These are phyloP conservation scores for Firmiana major DNA, from an alignment of 345 rosid species.

Conservation along the genomic window DNA sequence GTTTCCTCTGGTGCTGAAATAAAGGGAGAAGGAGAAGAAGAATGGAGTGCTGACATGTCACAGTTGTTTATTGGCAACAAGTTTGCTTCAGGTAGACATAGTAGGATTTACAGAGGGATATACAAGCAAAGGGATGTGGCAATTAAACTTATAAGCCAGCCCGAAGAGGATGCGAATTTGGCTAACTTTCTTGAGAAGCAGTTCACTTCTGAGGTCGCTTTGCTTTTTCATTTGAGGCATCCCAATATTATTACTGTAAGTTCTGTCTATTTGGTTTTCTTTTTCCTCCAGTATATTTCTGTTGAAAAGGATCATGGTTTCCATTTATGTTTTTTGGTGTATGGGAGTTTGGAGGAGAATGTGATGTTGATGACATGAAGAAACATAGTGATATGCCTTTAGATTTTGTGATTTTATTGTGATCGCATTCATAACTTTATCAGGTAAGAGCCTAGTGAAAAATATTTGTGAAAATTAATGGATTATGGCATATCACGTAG, in stretches of 20 bases:
- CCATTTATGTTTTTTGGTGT: neutral
- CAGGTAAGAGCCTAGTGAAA: constrained; percentile 1
- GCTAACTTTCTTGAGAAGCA: constrained; percentile 60
- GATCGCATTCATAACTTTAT: constrained; percentile 3
- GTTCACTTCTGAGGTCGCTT: constrained; percentile 69
- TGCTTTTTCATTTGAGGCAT: constrained; percentile 55
- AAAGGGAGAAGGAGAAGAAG: constrained; percentile 62
- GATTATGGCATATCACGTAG: constrained; percentile 2
- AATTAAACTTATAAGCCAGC: constrained; percentile 70
- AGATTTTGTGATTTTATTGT: constrained; percentile 2
- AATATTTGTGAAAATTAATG: constrained; percentile 9
- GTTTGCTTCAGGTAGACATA: constrained; percentile 73
- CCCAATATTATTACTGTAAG: constrained; percentile 71
- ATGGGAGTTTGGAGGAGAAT: no score
- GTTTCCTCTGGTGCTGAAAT: constrained; percentile 74
- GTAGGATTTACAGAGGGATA: constrained; percentile 74
- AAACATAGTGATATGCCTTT: neutral
- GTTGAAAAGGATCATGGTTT: neutral
- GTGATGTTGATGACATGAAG: neutral
- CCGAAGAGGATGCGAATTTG: constrained; percentile 65
- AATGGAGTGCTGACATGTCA: constrained; percentile 83
- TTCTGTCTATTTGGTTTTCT: neutral
- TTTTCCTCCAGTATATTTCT: constrained; percentile 3
- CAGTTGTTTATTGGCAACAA: constrained; percentile 61
- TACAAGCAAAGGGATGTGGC: constrained; percentile 74